Conservation (phyloP, 2,329 filamentous ascomycete species). For the Fusarium napiforme region DNA sequence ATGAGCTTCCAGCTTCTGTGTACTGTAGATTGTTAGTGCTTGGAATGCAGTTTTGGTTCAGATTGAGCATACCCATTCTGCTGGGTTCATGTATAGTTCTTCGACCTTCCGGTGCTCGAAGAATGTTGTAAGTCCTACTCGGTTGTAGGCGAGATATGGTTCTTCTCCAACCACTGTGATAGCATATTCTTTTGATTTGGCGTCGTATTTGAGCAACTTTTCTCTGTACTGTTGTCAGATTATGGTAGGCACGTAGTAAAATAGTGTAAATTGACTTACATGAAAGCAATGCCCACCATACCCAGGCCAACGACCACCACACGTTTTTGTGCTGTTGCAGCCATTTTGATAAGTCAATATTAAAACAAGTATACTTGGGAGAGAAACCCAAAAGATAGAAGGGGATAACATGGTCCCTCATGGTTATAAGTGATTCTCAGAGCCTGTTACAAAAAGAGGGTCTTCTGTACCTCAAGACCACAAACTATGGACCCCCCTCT, state of each 20-base stretch:
- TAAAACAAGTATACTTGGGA: neutral
- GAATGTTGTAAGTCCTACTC: constrained; percentile 88
- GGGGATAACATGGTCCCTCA: neutral
- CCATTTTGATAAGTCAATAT: constrained; percentile 23
- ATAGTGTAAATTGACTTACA: constrained; percentile 66
- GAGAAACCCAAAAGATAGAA: neutral
- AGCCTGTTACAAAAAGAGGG: constrained; percentile 26
- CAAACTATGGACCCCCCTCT: constrained; percentile 13
- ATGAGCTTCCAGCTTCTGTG: constrained; percentile 70
- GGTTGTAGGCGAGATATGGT: constrained; percentile 87
- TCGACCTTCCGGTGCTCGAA: constrained; percentile 88
- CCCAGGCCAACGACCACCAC: constrained; percentile 88
- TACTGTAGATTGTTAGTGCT: constrained; percentile 63
- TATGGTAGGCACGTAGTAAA: neutral
- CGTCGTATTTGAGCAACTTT: constrained; percentile 87
- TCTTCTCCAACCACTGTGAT: constrained; percentile 90
- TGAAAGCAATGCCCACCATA: constrained; percentile 91
- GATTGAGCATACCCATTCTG: constrained; percentile 73
- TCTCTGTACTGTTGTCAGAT: constrained; percentile 65
- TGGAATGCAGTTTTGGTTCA: neutral
- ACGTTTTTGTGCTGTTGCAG: constrained; percentile 60
- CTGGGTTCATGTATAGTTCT: constrained; percentile 86
- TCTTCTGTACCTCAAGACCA: constrained; percentile 12
- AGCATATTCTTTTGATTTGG: constrained; percentile 78
- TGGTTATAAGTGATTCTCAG: constrained; percentile 32